phyloP scores from a whole-genome alignment of 345 rosid species.

The Gossypium raimondii region DNA sequence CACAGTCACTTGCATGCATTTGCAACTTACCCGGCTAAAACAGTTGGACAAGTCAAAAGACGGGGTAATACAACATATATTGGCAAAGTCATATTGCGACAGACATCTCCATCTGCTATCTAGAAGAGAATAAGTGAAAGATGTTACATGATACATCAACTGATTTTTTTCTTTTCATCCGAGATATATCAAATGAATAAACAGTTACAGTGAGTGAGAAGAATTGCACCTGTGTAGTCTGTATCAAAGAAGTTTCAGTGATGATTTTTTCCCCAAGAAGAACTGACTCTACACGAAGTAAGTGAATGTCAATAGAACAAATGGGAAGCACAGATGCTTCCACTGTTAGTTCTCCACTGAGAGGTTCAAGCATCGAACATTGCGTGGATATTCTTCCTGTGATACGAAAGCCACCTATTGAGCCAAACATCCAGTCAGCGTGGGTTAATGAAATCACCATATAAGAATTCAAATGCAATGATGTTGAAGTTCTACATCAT shows the following conservation, averaged over 20 bases:
- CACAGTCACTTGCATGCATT: background rate
- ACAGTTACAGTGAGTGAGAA: constrained; percentile 3
- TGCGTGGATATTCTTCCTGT: constrained; percentile 72
- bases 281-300: constrained; percentile 68
- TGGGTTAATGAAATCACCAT: background rate
- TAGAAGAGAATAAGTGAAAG: constrained; percentile 24
- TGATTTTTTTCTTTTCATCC: background rate
- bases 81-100: constrained; percentile 58
- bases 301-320: constrained; percentile 67
- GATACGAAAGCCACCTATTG: constrained; percentile 78
- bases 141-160: constrained; percentile 10
- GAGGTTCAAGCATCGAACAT: constrained; percentile 66
- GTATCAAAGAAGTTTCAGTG: constrained; percentile 84
- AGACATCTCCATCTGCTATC: constrained; percentile 95
- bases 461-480: background rate
- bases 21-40: constrained; percentile 71
- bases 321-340: constrained; percentile 77
- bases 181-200: background rate
- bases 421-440: constrained; percentile 19
- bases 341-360: constrained; percentile 74
- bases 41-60: constrained; percentile 81
- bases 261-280: constrained; percentile 75
- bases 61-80: constrained; percentile 78
- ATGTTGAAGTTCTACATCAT: constrained; percentile 9
- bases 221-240: constrained; percentile 68